A percentile compares a stretch with the other conserved stretches of the same genome.
Conservation (phyloP, 306 rosid species). For the Trichosanthes cucumerina region DNA sequence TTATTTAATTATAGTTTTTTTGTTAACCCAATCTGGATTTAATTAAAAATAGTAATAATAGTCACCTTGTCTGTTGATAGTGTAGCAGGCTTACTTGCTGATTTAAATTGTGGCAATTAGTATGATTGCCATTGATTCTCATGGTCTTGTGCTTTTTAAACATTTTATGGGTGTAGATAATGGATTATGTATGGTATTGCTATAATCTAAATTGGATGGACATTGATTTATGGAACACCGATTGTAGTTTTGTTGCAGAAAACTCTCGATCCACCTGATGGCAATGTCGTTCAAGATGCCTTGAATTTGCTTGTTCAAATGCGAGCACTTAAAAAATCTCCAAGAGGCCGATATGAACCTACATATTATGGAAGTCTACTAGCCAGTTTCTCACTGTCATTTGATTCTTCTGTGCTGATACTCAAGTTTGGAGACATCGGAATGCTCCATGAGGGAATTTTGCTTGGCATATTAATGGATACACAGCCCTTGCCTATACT, state of each 20-base stretch:
- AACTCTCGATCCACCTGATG: conserved; percentile 66
- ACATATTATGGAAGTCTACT: conserved; percentile 73
- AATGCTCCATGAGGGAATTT: conserved; percentile 76
- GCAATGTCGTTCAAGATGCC: conserved; percentile 63
- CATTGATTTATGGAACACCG: conserved; percentile 12
- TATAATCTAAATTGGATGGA: neutral
- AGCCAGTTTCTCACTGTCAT: conserved; percentile 67
- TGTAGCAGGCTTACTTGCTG: neutral
- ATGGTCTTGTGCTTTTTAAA: neutral
- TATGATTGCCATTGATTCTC: neutral
- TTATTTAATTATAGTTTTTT: neutral
- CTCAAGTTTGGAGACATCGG: conserved; percentile 78
- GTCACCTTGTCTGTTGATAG: neutral
- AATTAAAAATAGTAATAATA: neutral
- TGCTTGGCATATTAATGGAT: conserved; percentile 77
- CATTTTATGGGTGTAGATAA: neutral
- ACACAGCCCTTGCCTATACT: conserved; percentile 68
- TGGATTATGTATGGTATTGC: neutral
- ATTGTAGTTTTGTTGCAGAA: conserved; percentile 66
- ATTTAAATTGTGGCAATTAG: neutral
- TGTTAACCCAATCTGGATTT: neutral
- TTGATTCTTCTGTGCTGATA: conserved; percentile 65
- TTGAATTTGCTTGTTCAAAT: conserved; percentile 50
- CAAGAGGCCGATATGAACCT: conserved; percentile 69
- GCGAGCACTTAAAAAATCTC: conserved; percentile 41